phyloP scores from a whole-genome alignment of 2,329 filamentous ascomycete genomes.

The Podosphaera aphanis region DNA sequence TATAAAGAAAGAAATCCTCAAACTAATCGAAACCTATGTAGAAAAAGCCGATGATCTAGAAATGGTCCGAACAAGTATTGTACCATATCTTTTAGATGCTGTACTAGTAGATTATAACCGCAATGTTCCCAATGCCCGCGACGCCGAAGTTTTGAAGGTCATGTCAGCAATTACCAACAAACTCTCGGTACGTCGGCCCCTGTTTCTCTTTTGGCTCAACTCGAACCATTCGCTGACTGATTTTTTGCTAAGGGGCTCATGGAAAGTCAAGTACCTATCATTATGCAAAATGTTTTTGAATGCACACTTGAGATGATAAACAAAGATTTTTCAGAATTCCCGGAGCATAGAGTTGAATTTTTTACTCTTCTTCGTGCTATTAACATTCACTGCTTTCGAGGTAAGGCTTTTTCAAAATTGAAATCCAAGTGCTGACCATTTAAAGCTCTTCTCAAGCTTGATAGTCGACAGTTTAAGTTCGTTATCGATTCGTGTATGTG shows the following conservation, averaged over 20 bases:
- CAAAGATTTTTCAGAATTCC: constrained; percentile 98
- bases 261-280: constrained; percentile 92
- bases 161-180: constrained; percentile 97
- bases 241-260: constrained; percentile 33
- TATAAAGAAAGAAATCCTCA: constrained; percentile 98
- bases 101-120: constrained; percentile 91
- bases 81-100: constrained; percentile 83
- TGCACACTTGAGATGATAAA: constrained; percentile 99
- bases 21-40: constrained; percentile 93
- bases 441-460: constrained; percentile 62
- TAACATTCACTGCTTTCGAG: constrained; percentile 91
- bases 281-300: constrained; percentile 97
- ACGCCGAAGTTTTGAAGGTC: constrained; percentile 88
- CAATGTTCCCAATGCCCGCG: constrained; percentile 84
- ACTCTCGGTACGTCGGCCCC: constrained; percentile 59
- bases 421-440: constrained; percentile 4
- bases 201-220: too few relatives aligned
- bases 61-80: constrained; percentile 79
- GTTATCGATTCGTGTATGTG: constrained; percentile 98
- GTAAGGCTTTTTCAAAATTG: constrained; percentile 16
- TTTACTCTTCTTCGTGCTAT: constrained; percentile 93
- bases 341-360: constrained; percentile 96
- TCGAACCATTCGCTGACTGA: too few relatives aligned
- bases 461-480: constrained; percentile 95
- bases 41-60: constrained; percentile 93